A percentile compares a stretch with the other conserved stretches of the same genome.
phyloP scores from a whole-genome alignment of 2,329 filamentous ascomycete genomes.

The Colletotrichum liaoningense region DNA sequence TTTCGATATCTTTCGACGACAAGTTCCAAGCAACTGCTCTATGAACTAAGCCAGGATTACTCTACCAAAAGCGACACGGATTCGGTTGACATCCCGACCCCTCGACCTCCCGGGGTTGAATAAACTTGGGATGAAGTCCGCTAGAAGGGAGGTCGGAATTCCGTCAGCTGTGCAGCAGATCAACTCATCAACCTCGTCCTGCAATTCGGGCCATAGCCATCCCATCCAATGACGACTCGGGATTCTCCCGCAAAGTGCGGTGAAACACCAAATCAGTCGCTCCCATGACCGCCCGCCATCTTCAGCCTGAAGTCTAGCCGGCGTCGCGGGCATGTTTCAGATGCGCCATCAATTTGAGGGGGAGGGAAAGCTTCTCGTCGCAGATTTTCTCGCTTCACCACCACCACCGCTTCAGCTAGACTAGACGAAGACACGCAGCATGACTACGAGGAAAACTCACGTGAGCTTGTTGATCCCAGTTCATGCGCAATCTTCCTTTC shows the following conservation, averaged over 20 bases:
- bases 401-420: constrained; percentile 5
- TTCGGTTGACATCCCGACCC: constrained; percentile 17
- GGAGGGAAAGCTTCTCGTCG: background rate
- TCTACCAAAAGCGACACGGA: background rate
- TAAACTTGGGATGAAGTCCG: constrained; percentile 11
- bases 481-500: constrained; percentile 7
- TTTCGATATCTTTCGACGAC: background rate
- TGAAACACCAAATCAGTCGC: constrained; percentile 25
- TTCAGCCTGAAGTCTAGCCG: constrained; percentile 28
- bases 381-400: constrained; percentile 30
- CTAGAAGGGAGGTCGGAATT: background rate
- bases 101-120: background rate
- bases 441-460: background rate
- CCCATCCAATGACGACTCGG: constrained; percentile 3
- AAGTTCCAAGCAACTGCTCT: background rate
- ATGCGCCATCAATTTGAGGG: constrained; percentile 16
- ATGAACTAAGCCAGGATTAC: background rate
- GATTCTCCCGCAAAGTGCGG: background rate
- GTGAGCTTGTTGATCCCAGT: background rate
- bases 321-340: constrained; percentile 36
- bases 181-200: background rate
- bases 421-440: background rate
- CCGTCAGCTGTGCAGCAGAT: background rate
- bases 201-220: background rate
- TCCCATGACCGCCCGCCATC: constrained; percentile 3